Evolutionary conservation across 1,139 yeast species (phyloP).

Genomic region (Candida gigantensis): DNA sequence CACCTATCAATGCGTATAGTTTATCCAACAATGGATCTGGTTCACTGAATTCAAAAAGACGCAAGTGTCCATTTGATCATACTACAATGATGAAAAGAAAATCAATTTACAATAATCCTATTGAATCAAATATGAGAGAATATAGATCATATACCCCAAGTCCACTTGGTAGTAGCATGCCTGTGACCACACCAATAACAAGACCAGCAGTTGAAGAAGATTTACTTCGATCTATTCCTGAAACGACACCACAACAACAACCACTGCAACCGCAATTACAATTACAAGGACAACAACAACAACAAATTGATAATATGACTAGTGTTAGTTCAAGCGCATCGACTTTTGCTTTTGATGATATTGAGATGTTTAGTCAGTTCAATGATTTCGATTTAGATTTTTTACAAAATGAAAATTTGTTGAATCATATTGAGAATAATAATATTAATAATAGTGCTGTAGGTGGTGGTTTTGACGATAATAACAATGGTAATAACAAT

Average conservation of each 20-base stretch:
- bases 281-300: conserved; percentile 6
- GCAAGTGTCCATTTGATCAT: conserved; percentile 40
- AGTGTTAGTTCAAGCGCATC: conserved; percentile 3
- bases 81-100: conserved; percentile 18
- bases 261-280: too few species aligned
- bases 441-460: not conserved
- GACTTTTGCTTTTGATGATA: conserved; percentile 5
- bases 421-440: conserved; percentile 16
- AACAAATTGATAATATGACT: not conserved
- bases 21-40: conserved; percentile 2
- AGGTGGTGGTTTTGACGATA: not conserved
- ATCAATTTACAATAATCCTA: conserved; percentile 18
- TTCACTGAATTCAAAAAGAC: conserved; percentile 11
- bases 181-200: conserved; percentile 6
- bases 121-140: conserved; percentile 33
- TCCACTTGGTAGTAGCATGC: conserved; percentile 6
- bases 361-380: conserved; percentile 16
- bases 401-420: conserved; percentile 29
- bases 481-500: not conserved
- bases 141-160: conserved; percentile 13
- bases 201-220: conserved; percentile 1
- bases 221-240: conserved; percentile 3
- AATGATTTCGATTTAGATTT: conserved; percentile 34
- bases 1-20: conserved; percentile 5
- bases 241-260: conserved; percentile 9